Base-by-base conservation (phyloP, 805 yeast species). In the Cyberlindnera maclurae region DNA sequence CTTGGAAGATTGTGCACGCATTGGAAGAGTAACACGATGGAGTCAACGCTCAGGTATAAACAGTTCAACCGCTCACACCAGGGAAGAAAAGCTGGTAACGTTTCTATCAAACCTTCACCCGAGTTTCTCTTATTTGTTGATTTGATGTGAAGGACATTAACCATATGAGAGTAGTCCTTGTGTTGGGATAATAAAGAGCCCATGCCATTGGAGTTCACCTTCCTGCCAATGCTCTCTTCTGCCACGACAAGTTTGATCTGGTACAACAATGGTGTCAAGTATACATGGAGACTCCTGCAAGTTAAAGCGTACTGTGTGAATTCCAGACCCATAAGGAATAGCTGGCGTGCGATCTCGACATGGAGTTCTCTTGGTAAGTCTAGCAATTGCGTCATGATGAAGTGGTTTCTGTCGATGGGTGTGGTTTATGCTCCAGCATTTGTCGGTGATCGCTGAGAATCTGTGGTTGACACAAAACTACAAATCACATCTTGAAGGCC, bases 311-410 rank as follows among this genome's bases (percentile, higher is more conserved):
- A 34, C 18, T 52, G 51, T 2, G 32, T 7, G 17, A 52, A 41
- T 12, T 46, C 20, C n/a, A 28, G 13, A 4, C 37, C 31, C 4
- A 13, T 15, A 9, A 10, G 16, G 28, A 38, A 48, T 5, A 45
- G n/a, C 2, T 17, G 12, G n/a, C 26, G 36, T 15, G 47, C 22
- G n/a, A 51, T 45, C 5, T 29, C 27, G 11, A 31, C 26, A 6
- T 48, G 36, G 12, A 50, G 31, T 24, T 51, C 53, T 16, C 28
- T 16, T 9, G 55, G 55, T 5, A 51, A 43, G 12, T 34, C 37
- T 5, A 44, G 27, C 4, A 50, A 17, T 4, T 33, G 15, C 4
- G 26, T n/a, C 29, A 27, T 27, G n/a, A 12, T 27, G 15, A 5
- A 20, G 24, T 20, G 5, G 24, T 6, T 5, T 20, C 24, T 8